phyloP scores from a whole-genome alignment of 108 stramenopile genomes.

The Ochromonas danica region DNA sequence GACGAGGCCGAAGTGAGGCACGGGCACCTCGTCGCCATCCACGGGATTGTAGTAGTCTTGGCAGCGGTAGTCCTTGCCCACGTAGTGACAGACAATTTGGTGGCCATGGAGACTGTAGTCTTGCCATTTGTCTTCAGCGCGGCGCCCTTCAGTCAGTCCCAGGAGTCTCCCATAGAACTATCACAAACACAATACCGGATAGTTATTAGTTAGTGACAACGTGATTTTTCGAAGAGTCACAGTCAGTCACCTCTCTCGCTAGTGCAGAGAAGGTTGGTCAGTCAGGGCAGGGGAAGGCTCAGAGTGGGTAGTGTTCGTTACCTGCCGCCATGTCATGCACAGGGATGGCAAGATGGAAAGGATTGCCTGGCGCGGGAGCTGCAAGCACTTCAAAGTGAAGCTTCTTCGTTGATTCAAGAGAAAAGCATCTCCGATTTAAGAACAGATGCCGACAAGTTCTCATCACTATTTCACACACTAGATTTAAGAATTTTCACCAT shows the following conservation, averaged over 20 bases:
- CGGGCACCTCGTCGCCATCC: slow-evolving; percentile 97
- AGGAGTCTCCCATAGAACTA: slow-evolving; percentile 27
- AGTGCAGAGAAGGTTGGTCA: too few species aligned
- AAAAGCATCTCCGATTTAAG: too few species aligned
- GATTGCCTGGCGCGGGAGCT: slow-evolving; percentile 23
- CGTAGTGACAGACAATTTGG: slow-evolving; percentile 90
- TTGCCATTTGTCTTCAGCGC: slow-evolving; percentile 73
- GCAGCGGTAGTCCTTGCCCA: slow-evolving; percentile 82
- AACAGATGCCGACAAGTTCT: too few species aligned
- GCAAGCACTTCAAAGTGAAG: too few species aligned
- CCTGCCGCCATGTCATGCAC: slow-evolving; percentile 25
- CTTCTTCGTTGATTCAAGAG: too few species aligned
- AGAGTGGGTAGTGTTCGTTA: too few species aligned
- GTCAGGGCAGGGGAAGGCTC: too few species aligned
- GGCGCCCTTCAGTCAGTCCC: slow-evolving; percentile 10
- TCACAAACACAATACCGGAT: background rate
- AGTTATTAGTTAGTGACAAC: background rate
- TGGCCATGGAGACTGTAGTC: slow-evolving; percentile 90
- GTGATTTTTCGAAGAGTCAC: too few species aligned
- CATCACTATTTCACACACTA: too few species aligned
- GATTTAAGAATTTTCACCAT: too few species aligned
- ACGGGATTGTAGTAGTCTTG: slow-evolving; percentile 95
- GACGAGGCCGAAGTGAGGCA: slow-evolving; percentile 89
- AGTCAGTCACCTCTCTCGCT: too few species aligned
- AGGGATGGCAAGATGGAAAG: slow-evolving; percentile 34